These are phyloP conservation scores for Cladochytrium replicatum DNA, from an alignment of 192 early-diverging fungal species.

Conservation along the genomic window DNA sequence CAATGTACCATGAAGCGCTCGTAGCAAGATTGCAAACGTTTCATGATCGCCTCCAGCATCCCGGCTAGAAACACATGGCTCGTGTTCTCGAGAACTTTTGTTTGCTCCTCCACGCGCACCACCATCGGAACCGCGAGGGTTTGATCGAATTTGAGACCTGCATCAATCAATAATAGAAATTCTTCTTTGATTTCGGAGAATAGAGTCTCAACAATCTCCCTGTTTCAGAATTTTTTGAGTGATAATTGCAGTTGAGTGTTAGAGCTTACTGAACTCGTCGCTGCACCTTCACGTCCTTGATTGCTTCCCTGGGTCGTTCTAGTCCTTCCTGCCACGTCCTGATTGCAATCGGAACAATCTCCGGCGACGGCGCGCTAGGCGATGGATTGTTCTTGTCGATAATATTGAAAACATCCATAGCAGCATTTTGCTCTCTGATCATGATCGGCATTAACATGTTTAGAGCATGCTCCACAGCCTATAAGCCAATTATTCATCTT, in stretches of 20 bases:
- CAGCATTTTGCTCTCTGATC: constrained; percentile 83
- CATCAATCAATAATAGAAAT: constrained; percentile 62
- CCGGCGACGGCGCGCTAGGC: constrained; percentile 6
- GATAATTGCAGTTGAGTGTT: constrained; percentile 1
- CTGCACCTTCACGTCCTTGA: constrained; percentile 57
- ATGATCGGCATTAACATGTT: constrained; percentile 53
- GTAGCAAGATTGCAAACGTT: constrained; percentile 59
- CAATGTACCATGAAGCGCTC: constrained; percentile 60
- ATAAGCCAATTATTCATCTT: too few relatives aligned
- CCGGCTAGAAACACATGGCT: constrained; percentile 61
- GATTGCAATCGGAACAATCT: constrained; percentile 7
- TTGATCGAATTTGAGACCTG: constrained; percentile 45
- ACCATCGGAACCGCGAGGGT: constrained; percentile 71
- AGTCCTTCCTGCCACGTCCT: constrained; percentile 39
- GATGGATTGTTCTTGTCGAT: constrained; percentile 29
- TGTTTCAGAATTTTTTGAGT: constrained; percentile 43
- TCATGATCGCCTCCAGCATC: constrained; percentile 55
- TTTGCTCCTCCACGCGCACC: constrained; percentile 59
- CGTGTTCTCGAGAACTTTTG: constrained; percentile 57
- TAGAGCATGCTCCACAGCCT: constrained; percentile 55
- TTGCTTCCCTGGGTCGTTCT: constrained; percentile 37
- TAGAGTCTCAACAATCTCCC: constrained; percentile 67
- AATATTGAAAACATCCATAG: constrained; percentile 76
- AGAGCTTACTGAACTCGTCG: constrained; percentile 54
- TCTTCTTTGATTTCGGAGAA: constrained; percentile 68